Evolutionary conservation across 495 filamentous ascomycete genomes (phyloP), one percentile per base, ranked within the genome.

Genomic region (Talaromyces stipitatus): DNA sequence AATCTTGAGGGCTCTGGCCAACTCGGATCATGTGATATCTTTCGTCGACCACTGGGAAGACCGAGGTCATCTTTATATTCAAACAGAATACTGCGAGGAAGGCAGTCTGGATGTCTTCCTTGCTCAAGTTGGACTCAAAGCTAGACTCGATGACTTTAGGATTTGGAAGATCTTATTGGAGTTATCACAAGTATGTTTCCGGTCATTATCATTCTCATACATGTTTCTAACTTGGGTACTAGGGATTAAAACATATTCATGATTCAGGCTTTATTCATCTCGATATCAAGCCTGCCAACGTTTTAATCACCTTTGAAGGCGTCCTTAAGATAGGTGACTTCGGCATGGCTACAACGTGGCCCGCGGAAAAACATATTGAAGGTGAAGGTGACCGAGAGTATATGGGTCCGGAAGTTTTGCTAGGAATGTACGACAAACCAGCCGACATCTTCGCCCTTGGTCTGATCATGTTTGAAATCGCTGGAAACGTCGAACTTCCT

Each of bases 121-220:
- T 10, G 74, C 80, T 9, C 78, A 86, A 53, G 84, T 88, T 58
- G 94, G 94, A 5, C 74, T 84, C 51, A 89, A 87, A 66, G 91
- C 89, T 48, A 83, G 92, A 61, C 70, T 98, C 55, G 94, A 98
- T 74, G 94, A 97, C 66, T 98, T 97, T 68, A 80, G 94, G 24
- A 95, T 97, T 63, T 98, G 94, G 94, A 98, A 98, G 71, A 91
- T 97, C 41, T 72, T 96, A 59, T 78, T 95, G 8, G 94, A 98
- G 65, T 61, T 94, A 33, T 78, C 85, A 60, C 73, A 85, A 76
- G 90, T 92, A 79, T 69, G 83, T 77, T 29, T 29, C 28, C 41
- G 28, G 10, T 28, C 20, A 30, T 33, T 56, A 11, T n/a, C 3
- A 36, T 24, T 45, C 22, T 43, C 24, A 4, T 24, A 26, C 2